These are phyloP conservation scores for Volvox africanus DNA, from an alignment of 139 green algal species.

Conservation along the genomic window DNA sequence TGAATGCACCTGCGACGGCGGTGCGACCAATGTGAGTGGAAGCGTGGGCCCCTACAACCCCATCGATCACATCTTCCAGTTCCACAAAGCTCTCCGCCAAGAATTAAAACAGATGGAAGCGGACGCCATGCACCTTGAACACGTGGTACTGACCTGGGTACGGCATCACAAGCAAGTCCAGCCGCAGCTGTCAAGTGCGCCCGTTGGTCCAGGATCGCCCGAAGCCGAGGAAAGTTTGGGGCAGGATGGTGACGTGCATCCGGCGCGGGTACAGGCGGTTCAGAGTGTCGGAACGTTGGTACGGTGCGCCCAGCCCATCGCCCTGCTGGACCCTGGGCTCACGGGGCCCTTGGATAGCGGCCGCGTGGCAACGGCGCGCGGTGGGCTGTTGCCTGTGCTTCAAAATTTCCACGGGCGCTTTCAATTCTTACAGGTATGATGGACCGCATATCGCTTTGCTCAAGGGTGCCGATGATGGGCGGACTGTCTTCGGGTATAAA, in stretches of 20 bases:
- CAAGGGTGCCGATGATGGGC: too few species aligned
- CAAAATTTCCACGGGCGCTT: constrained; percentile 91
- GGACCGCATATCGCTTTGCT: background rate
- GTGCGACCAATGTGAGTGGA: background rate
- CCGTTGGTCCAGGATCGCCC: too few species aligned
- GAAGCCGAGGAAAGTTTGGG: too few species aligned
- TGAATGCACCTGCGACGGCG: background rate
- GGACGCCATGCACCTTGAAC: constrained; percentile 75
- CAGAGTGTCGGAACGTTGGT: too few species aligned
- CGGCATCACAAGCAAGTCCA: constrained; percentile 29
- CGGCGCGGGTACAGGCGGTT: too few species aligned
- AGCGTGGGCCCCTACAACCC: constrained; percentile 67
- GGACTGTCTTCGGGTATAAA: too few species aligned
- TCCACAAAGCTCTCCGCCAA: constrained; percentile 80
- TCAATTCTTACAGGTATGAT: constrained; percentile 86
- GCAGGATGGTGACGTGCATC: too few species aligned
- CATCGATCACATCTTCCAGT: constrained; percentile 99
- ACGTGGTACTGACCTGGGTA: constrained; percentile 24
- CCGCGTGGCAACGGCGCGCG: background rate
- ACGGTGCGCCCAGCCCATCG: background rate
- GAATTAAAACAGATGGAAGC: constrained; percentile 90
- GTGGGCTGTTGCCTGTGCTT: constrained; percentile 52
- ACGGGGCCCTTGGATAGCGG: too few species aligned
- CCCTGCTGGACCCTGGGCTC: background rate
- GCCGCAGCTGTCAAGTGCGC: background rate